Conservation (phyloP, 2,329 filamentous ascomycete genomes). For the Xenosphaeropsis pyriputrescens region DNA sequence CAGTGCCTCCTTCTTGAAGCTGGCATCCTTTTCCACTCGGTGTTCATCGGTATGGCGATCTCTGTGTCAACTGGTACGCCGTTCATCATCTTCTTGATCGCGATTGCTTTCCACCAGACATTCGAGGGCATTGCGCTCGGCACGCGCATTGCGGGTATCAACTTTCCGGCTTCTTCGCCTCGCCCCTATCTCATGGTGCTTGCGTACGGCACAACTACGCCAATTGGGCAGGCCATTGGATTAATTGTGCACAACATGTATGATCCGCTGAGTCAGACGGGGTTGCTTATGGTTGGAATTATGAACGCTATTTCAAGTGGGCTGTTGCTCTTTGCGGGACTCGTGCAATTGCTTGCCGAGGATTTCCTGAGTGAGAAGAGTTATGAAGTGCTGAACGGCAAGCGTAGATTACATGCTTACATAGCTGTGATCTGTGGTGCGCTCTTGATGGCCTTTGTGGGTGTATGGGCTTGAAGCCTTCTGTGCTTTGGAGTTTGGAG, state of each 20-base stretch:
- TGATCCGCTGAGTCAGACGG: slow-evolving; percentile 61
- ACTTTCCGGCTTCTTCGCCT: slow-evolving; percentile 57
- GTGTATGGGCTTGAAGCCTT: slow-evolving; percentile 39
- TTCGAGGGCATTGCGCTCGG: slow-evolving; percentile 82
- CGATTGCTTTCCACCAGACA: slow-evolving; percentile 74
- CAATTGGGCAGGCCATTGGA: slow-evolving; percentile 72
- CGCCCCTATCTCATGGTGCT: slow-evolving; percentile 73
- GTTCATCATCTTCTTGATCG: slow-evolving; percentile 66
- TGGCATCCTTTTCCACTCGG: slow-evolving; percentile 71
- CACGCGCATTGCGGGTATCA: slow-evolving; percentile 69
- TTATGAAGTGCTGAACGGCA: slow-evolving; percentile 41
- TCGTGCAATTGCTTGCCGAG: slow-evolving; percentile 75
- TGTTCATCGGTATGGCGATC: slow-evolving; percentile 80
- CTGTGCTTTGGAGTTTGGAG: too few relatives aligned
- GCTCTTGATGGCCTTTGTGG: slow-evolving; percentile 50
- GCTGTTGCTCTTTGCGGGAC: slow-evolving; percentile 64
- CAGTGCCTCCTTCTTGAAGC: slow-evolving; percentile 72
- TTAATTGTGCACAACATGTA: slow-evolving; percentile 66
- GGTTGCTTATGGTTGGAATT: slow-evolving; percentile 68
- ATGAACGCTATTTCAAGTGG: slow-evolving; percentile 81
- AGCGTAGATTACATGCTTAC: slow-evolving; percentile 44
- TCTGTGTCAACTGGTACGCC: slow-evolving; percentile 68
- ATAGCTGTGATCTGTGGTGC: slow-evolving; percentile 43
- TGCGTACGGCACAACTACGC: slow-evolving; percentile 64
- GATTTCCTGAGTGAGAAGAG: slow-evolving; percentile 66